Base-by-base conservation (phyloP, 306 rosid genomes). In the Purshia tridentata region DNA sequence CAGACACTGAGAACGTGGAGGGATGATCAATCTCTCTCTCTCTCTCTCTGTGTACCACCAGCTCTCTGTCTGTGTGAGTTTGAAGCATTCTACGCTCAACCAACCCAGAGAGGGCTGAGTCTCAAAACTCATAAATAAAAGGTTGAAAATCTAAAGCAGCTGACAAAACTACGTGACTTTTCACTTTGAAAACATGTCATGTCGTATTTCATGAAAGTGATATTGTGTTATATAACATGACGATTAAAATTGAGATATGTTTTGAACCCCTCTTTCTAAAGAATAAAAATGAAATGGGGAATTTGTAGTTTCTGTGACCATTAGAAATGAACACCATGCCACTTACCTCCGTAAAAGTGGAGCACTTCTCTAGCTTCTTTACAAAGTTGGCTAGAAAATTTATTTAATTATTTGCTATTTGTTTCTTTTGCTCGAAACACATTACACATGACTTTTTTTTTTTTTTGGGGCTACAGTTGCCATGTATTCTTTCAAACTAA, bases 1-100 rank as follows among this genome's bases (percentile, higher is more conserved):
- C 83, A 74, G 77, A 65, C 2, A 50, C 48, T 4, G 45, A 72
- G 69, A 83, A 83, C 81, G 84, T 83, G 86, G 63, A 7, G 60
- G 86, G 72, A 72, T 76, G 81, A 42, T 46, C 29, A 0, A 1
- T 23, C 35, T 23, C 35, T 23, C 35, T 23, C 35, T 23, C 35
- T 23, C 35, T 23, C 35, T 23, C 35, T 23, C 1, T 68, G 8
- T 46, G 40, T 68, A 22, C 46, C 60, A 69, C 46, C 41, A 23
- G 22, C 16, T 50, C 16, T 50, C 47, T 4, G 49, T 56, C 49
- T 56, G 39, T 3, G 68, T 45, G 55, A 15, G 67, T 47, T 62
- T 60, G 76, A 70, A 68, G 70, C 37, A 19, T 70, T 62, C 80
- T 16, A 50, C 61, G 0, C 72, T 29, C 54, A 15, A 75, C 71